Base-by-base conservation (phyloP, 2,329 filamentous ascomycete species). In the Paraconiothyrium sp. region DNA sequence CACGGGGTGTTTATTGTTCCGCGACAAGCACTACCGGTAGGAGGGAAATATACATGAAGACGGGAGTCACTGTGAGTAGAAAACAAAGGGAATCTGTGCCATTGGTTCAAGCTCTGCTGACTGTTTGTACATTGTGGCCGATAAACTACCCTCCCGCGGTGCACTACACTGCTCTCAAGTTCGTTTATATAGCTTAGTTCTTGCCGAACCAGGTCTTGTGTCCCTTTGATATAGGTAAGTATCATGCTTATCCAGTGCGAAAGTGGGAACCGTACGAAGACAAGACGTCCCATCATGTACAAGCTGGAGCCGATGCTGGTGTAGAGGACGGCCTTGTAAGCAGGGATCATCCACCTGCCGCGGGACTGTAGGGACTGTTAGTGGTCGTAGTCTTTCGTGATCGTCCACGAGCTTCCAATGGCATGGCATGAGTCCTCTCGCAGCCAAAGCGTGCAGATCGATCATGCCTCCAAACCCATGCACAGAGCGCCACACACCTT, bases 241-340 rank as follows among this genome's bases (percentile, higher is more conserved):
- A n/a, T n/a, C 24, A 46, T 10, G 16, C 49, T n/a, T 11, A 11
- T 4, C 14, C 52, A 44, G 39, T 49, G n/a, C 11, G 20, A 13
- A 3, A 22, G 10, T 13, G 27, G 4, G 20, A 2, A 43, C 71
- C 80, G 46, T 78, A 82, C 80, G 48, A 89, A 77, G 67, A 91
- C 82, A 83, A 91, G 88, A 78, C 92, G 90, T 78, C 85, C 82
- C 83, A 91, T 89, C 83, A 89, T 90, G 84, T 91, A 94, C 81
- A 92, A 82, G 67, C 74, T 83, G 91, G 89, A 84, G 76, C 81
- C 84, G 72, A 89, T 81, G 74, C 84, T 84, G 71, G 87, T 87
- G 84, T 84, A 91, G 55, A 92, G 81, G 59, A 89, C 68, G 72
- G 84, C 76, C 74, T 89, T 85, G 86, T 91, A 94, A 71, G 90